Conservation (phyloP, 2,329 filamentous ascomycete species). For the Fusarium sp. region DNA sequence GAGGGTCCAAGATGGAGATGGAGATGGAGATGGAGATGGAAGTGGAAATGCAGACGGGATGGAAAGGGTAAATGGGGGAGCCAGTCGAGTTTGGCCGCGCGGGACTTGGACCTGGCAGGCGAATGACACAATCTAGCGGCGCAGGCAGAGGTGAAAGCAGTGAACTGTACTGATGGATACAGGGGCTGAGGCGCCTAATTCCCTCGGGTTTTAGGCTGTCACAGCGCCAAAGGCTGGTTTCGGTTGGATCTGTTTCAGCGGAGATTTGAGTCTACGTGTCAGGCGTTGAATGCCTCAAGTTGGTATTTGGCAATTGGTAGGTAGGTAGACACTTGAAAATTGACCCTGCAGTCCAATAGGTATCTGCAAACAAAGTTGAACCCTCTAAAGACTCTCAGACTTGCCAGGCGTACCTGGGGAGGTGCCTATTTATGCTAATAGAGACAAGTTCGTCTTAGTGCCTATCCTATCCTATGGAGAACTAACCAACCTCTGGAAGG, state of each 20-base stretch:
- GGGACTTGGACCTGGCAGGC: slow-evolving; percentile 17
- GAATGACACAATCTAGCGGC: not conserved
- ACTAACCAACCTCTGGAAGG: too few relatives aligned
- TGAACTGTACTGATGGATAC: slow-evolving; percentile 3
- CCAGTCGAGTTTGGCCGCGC: slow-evolving; percentile 13
- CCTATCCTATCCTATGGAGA: too few relatives aligned
- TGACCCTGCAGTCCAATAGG: too few relatives aligned
- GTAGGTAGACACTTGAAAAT: too few relatives aligned
- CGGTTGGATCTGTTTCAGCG: slow-evolving; percentile 9
- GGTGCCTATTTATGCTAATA: too few relatives aligned
- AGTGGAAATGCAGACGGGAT: slow-evolving; percentile 10
- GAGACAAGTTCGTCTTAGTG: too few relatives aligned
- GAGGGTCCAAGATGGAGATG: slow-evolving; percentile 33
- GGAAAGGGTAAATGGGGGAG: slow-evolving; percentile 19
- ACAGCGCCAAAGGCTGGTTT: slow-evolving; percentile 5
- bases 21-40: too few relatives aligned
- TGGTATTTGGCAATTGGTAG: not conserved
- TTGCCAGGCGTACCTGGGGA: too few relatives aligned
- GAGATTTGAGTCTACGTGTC: slow-evolving; percentile 20
- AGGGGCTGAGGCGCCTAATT: slow-evolving; percentile 21
- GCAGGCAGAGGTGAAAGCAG: too few relatives aligned
- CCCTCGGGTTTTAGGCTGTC: slow-evolving; percentile 23
- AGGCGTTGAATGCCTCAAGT: not conserved
- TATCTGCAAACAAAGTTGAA: too few relatives aligned
- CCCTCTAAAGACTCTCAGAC: too few relatives aligned